A percentile compares a stretch with the other conserved stretches of the same genome.
Evolutionary conservation across 2,329 filamentous ascomycete genomes (phyloP).

Genomic region (Cryphonectria carpinicola): DNA sequence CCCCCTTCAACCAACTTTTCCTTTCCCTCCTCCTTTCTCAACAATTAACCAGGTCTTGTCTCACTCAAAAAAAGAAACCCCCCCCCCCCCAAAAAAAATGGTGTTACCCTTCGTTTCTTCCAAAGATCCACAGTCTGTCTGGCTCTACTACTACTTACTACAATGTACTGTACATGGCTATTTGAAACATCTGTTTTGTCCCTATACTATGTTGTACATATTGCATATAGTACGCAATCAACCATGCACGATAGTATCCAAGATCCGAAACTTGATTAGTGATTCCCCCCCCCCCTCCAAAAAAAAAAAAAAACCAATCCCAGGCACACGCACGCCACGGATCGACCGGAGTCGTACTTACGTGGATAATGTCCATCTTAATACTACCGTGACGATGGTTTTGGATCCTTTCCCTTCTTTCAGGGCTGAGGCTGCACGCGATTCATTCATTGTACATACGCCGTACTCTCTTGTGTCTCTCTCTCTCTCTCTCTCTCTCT

Average conservation of each 20-base stretch:
- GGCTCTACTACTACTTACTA: neutral
- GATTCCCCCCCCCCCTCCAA: neutral
- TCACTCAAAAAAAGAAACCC: neutral
- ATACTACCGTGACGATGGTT: neutral
- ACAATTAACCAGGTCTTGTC: neutral
- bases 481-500: neutral
- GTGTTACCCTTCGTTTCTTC: neutral
- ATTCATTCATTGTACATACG: neutral
- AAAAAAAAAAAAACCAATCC: neutral
- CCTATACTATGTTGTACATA: neutral
- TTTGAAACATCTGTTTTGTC: neutral
- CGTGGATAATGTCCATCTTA: constrained; percentile 5
- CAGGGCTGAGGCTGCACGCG: neutral
- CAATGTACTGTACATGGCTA: neutral
- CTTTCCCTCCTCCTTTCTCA: neutral
- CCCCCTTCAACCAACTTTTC: no score
- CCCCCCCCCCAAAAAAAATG: no score
- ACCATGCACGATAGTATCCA: neutral
- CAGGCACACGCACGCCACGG: neutral
- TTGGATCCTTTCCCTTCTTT: neutral
- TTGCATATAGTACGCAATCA: neutral
- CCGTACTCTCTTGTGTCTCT: neutral
- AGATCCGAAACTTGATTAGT: neutral
- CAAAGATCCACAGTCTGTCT: neutral
- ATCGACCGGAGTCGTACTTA: neutral